Evolutionary conservation across 371 early-diverging fungal species (phyloP), one percentile per base, ranked within the genome.

Genomic region (Entomophthora muscae): DNA sequence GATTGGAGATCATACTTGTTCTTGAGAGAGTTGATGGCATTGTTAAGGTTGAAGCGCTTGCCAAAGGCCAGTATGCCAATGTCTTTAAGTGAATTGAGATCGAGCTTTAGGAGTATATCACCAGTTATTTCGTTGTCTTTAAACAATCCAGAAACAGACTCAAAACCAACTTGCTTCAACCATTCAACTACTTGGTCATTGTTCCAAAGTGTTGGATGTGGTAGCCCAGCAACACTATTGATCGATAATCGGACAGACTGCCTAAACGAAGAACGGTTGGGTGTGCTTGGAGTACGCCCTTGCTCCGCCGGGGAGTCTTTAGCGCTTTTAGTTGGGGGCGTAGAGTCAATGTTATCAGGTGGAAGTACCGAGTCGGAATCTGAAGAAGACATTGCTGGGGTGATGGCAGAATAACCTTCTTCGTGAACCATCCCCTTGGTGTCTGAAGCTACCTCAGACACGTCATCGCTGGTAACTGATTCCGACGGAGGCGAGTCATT

Each of bases 81-180:
- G 63, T 86, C 86, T 66, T 86, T 86, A 27, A 86, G 68, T 10
- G 82, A 75, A 53, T 78, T 75, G 61, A 83, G 72, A 55, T 79
- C 76, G 30, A 86, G 64, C 55, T 78, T 80, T 22, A 84, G 42
- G 17, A 86, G 69, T 13, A 83, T 74, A 32, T 84, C 84, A 57
- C 86, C 86, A 28, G 79, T 82, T 51, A 86, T 84, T 55, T 86
- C 86, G 66, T 83, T 80, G 0, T 76, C 61, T 82, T 70, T 26
- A 63, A 88, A 88, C 32, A 74, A 74, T 23, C 62, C 64, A 5
- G 68, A 69, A 13, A 82, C 76, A 31, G 68, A 69, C 1, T 66
- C 76, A 68, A 85, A 81, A 0, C 81, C 82, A 57, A 75, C 76
- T 13, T 71, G 72, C 27, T 76, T 67, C 28, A 85, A 68, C 83